Base-by-base conservation (phyloP, 345 rosid species). In the Eucalyptus pauciflora region DNA sequence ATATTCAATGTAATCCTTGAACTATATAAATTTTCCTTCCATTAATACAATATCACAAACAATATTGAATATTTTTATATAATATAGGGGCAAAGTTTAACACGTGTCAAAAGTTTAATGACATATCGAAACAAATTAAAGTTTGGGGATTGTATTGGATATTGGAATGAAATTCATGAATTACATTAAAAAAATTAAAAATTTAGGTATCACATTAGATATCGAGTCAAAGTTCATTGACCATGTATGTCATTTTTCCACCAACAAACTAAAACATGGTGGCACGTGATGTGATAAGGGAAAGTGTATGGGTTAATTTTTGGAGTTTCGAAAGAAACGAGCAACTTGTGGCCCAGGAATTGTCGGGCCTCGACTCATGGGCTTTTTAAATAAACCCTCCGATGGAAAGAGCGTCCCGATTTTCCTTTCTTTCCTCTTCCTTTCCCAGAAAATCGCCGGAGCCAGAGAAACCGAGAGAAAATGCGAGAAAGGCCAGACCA, bases 161-260 rank as follows among this genome's bases (percentile, higher is more conserved):
- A 50, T 50, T 50, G 0, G 16, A 1, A 0, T 50, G 13, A 50
- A 50, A 13, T 51, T 51, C 54, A 16, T 51, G 54, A 0, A 51
- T 51, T 3, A 51, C 8, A 51, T 51, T 51, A 3, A 51, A 51
- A 51, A 51, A 51, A 51, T 51, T 16, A 51, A 51, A 51, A 51
- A 0, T 51, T 51, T 16, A 49, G 15, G 2, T 0, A 49, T 13
- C 5, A 49, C 2, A 13, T 12, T 49, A 49, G 1, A 0, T 49
- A 49, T 49, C 50, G 1, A 5, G 0, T 2, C 15, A 13, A 13
- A 49, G 1, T 49, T 49, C 5, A 49, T 49, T 49, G 15, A 49
- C 1, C 1, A 1, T 49, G 4, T 49, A 49, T 13, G 2, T 49
- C 56, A 52, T 4, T 18, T 52, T 20, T 52, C 25, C 58, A 41